Conservation (phyloP, 179 eudicot species). For the Gypsophila paniculata region DNA sequence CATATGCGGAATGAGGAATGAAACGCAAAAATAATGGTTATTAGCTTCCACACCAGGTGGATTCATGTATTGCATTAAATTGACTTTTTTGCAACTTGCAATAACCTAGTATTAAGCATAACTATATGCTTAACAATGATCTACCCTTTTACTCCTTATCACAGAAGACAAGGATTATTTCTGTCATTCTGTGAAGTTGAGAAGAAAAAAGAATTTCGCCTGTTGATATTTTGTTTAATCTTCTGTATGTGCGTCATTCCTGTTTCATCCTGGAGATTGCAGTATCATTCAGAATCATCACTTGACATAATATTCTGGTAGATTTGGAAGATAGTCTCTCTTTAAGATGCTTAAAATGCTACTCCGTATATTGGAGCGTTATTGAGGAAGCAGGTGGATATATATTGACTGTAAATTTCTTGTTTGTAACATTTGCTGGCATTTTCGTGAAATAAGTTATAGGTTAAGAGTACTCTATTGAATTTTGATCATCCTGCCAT, state of each 20-base stretch:
- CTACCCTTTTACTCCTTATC: too few species aligned
- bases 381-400: not conserved
- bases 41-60: too few species aligned
- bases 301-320: not conserved
- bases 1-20: not conserved
- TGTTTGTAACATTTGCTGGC: too few species aligned
- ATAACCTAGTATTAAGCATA: too few species aligned
- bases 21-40: not conserved
- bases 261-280: slow-evolving; percentile 4
- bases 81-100: too few species aligned
- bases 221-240: not conserved
- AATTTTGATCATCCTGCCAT: not conserved
- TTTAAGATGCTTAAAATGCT: not conserved
- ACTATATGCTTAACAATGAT: too few species aligned
- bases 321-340: not conserved
- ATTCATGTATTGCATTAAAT: too few species aligned
- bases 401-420: not conserved
- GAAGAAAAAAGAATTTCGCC: not conserved
- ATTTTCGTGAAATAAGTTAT: not conserved
- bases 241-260: not conserved
- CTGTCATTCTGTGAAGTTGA: too few species aligned
- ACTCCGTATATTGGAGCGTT: not conserved
- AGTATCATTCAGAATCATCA: not conserved
- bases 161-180: not conserved
- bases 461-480: not conserved